Base-by-base conservation (phyloP, 805 yeast genomes). In the Metschnikowia amazonensis region DNA sequence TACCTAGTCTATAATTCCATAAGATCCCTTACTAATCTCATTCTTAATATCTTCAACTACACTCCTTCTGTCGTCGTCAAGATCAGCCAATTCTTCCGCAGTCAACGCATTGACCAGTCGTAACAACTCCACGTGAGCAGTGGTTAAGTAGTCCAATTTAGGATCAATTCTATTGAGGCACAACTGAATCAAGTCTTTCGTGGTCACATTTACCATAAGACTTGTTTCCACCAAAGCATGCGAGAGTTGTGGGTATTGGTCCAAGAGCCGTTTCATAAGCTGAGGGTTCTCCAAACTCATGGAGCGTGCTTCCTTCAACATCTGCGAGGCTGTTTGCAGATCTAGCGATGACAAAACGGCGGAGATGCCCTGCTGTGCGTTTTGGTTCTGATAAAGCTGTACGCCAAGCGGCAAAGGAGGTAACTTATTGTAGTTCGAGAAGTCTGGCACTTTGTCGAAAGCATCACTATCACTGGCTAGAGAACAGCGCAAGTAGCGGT, bases 181-280 rank as follows among this genome's bases (percentile, higher is more conserved):
- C 33, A 67, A 57, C 43, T 69, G 69, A 5, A 71, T 60, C 39
- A 62, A 53, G 17, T 69, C 75, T 14, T 63, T 66, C 16, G 63
- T 65, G 8, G 70, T 57, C 3, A 66, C 54, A 41, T 66, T 67
- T 21, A 66, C 54, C 45, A 69, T 48, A 23, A 70, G 50, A 14
- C 88, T 65, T 1, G 82, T 71, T 58, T 90, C 97, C 2, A 89
- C 92, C 24, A 88, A 69, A 0, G 96, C 94, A 62, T 82, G 89
- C 1, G 87, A 69, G 37, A 92, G 69, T 62, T 92, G 97, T 0
- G 97, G 97, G 47, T 82, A 81, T 51, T 79, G 79, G 23, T 74
- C 74, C 14, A 90, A 67, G 28, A 90, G 66, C 33, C 75, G 76
- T 42, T 70, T 75, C 70, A 86, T 81, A 47, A 80, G 65, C 5